A percentile compares a stretch with the other conserved stretches of the same genome.
Evolutionary conservation across 805 yeast species (phyloP).

Genomic region (Diddensiella santjacobensis): DNA sequence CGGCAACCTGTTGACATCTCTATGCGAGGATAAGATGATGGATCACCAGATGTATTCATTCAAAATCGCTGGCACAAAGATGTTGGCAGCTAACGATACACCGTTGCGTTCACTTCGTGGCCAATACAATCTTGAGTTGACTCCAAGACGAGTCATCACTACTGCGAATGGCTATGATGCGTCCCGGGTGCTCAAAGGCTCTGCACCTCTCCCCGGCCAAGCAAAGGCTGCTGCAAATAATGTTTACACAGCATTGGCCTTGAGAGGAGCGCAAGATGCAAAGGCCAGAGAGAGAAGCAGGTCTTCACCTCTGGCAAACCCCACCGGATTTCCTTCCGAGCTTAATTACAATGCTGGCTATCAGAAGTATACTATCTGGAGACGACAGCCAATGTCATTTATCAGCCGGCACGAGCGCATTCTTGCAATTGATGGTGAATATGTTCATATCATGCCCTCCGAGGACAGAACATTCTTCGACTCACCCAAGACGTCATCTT

Average conservation of each 20-base stretch:
- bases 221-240: background rate
- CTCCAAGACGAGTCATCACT: conserved; percentile 43
- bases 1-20: conserved; percentile 26
- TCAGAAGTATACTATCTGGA: conserved; percentile 81
- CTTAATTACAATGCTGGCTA: conserved; percentile 47
- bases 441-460: conserved; percentile 81
- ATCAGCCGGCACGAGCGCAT: conserved; percentile 76
- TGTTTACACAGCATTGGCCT: conserved; percentile 14
- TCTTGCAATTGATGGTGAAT: conserved; percentile 90
- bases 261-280: conserved; percentile 16
- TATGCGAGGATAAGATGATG: conserved; percentile 32
- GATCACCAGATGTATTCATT: conserved; percentile 32
- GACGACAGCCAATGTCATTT: conserved; percentile 83
- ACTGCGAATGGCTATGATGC: conserved; percentile 25
- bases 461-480: conserved; percentile 75
- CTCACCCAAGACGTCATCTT: conserved; percentile 73
- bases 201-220: background rate
- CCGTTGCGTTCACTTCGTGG: conserved; percentile 42
- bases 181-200: conserved; percentile 5
- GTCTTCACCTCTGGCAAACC: conserved; percentile 1
- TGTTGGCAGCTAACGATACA: conserved; percentile 19
- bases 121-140: conserved; percentile 39
- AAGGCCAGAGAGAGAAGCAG: background rate
- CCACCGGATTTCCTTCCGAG: conserved; percentile 1
- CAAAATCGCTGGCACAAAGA: conserved; percentile 30